Percentiles rank a stretch among this genome's conserved stretches.
phyloP scores from a whole-genome alignment of 345 rosid genomes.

The Raphanus raphanistrum region DNA sequence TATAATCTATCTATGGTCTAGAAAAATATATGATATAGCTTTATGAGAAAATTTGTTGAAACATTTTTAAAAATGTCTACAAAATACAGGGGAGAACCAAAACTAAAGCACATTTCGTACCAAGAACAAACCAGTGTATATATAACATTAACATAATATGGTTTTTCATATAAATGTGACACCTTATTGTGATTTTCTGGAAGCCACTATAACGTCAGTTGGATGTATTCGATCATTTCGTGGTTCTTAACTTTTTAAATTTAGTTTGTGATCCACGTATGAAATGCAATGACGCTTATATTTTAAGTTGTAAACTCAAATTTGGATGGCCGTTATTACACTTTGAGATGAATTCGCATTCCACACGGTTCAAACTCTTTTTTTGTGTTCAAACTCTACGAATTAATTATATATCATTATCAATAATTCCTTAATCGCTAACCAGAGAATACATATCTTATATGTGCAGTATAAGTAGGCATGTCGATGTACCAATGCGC shows the following conservation, averaged over 20 bases:
- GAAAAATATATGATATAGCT: not conserved
- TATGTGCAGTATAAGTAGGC: not conserved
- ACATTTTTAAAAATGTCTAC: not conserved
- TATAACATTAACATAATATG: not conserved
- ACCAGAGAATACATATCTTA: slow-evolving; percentile 2
- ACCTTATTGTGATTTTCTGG: not conserved
- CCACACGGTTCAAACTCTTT: slow-evolving; percentile 17
- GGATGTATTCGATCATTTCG: not conserved
- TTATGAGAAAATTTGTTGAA: not conserved
- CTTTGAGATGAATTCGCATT: not conserved
- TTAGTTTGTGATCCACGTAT: slow-evolving; percentile 4
- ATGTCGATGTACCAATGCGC: slow-evolving; percentile 26
- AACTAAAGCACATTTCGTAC: not conserved
- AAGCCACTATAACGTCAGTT: not conserved
- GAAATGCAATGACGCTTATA: not conserved
- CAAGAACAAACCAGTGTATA: not conserved
- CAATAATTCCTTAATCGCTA: slow-evolving; percentile 15
- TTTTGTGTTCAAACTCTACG: not conserved
- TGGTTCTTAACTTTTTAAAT: not conserved
- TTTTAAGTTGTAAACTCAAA: not conserved
- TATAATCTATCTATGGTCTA: not conserved
- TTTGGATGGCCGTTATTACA: slow-evolving; percentile 3
- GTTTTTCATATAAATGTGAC: not conserved
- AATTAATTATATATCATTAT: not conserved
- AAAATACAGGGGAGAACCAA: not conserved